Base-by-base conservation (phyloP, 805 yeast species). In the Millerago galiae region DNA sequence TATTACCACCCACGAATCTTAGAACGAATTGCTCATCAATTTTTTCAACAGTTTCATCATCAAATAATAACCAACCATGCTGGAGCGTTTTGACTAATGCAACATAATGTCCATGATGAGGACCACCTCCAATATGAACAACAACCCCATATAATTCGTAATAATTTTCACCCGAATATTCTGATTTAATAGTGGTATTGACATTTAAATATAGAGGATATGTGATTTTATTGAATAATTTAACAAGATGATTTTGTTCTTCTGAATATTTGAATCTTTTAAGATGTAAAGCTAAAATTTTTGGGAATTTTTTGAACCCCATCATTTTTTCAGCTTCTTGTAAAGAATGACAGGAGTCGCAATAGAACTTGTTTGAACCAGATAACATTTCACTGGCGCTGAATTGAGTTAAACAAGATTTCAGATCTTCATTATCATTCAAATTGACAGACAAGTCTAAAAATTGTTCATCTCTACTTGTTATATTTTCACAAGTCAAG, bases 51-150 rank as follows among this genome's bases (percentile, higher is more conserved):
- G 93, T 81, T 61, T 93, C 98, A 60, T 93, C 99, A 60, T 93
- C 99, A 64, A 86, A 93, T 44, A 93, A 65, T 26, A 93, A 65
- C 99, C 99, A 93, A 0, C 96, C 90, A 33, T 77, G 75, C 17
- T 74, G 70, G 41, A 75, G 79, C 5, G 89, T 82, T 57, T 88
- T 88, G 46, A 93, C 83, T 5, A 93, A 67, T 0, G 95, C 75
- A 9, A 93, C 91, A 60, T 93, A 93, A 60, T 93, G 99, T 0
- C 99, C 99, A 63, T 90, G 96, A 67, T 88, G 89, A 1, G 98
- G 97, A 0, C 98, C 97, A 4, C 96, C 95, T 6, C 99, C 99
- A 51, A 93, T 80, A 58, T 93, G 99, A 10, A 93, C 89, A 11
- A 93, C 93, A 34, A 91, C 81, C 0, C 91, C 87, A 48, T 79